Evolutionary conservation across 805 yeast species (phyloP), one percentile per base, ranked within the genome.

Genomic region (Debaryomyces prosopidis): DNA sequence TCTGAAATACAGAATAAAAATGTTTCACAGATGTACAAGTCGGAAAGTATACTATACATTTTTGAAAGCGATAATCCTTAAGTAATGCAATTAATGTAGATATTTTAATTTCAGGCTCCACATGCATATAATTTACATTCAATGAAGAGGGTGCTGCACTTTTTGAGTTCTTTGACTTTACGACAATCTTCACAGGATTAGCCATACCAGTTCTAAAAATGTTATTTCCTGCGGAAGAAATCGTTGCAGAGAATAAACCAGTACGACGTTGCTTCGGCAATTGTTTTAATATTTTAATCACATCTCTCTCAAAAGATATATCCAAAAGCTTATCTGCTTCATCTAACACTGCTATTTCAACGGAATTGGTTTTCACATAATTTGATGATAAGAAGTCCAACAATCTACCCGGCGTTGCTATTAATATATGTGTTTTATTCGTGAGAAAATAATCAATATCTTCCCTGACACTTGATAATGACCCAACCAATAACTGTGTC

Each of bases 301-400:
- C 81, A 36, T 89, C 90, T 35, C 71, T 73, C 20, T 79, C 80
- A 60, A 90, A 89, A 33, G 90, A 86, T 20, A 82, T 63, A 60
- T 91, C 98, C 28, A 92, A 71, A 30, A 92, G 72, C 53, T 89
- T 80, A 58, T 94, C 99, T 5, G 98, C 98, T 66, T 94, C 98
- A 63, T 94, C 99, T 34, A 94, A 63, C 4, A 94, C 83, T 10
- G 88, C 75, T 32, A 87, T 77, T 52, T 89, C 95, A 41, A 90
- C 76, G 3, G 85, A 75, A 4, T 69, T 67, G 0, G 89, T 76
- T 50, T 79, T 80, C 3, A 90, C 85, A 18, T 69, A 63, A 12
- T 75, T 66, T 6, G 86, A 77, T 9, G 79, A 68, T 16, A 91
- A 59, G 55, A 94, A 83, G 49, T 94, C 97, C 12, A 84, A 63